phyloP scores from a whole-genome alignment of 2,329 filamentous ascomycete species.

The Mycocentrospora acerina region DNA sequence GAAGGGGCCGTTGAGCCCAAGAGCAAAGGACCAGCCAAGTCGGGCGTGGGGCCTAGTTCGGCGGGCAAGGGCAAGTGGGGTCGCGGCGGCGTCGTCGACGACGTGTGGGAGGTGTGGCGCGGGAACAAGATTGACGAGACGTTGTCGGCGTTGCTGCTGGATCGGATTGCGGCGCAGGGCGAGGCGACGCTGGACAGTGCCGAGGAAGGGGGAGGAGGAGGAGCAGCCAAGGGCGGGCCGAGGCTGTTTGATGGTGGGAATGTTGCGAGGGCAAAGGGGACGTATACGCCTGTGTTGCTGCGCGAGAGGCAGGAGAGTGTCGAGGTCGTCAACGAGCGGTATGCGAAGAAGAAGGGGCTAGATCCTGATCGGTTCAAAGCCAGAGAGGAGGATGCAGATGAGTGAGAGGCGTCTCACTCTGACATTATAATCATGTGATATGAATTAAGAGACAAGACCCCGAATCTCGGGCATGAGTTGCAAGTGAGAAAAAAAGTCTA shows the following conservation, averaged over 20 bases:
- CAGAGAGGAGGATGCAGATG: conserved; percentile 33
- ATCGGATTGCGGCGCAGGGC: conserved; percentile 55
- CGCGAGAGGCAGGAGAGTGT: conserved; percentile 59
- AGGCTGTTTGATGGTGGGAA: conserved; percentile 63
- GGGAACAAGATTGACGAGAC: conserved; percentile 87
- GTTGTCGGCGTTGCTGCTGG: conserved; percentile 72
- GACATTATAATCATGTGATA: too few relatives aligned
- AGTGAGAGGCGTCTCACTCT: conserved; percentile 11
- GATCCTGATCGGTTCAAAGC: conserved; percentile 16
- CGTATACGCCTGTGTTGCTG: conserved; percentile 59
- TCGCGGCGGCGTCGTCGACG: conserved; percentile 43
- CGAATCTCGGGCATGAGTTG: too few relatives aligned
- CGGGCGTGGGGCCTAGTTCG: conserved; percentile 7
- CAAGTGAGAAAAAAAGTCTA: too few relatives aligned
- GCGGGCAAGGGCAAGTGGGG: conserved; percentile 38
- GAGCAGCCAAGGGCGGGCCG: conserved; percentile 42
- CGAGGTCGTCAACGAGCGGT: conserved; percentile 64
- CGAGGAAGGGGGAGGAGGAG: conserved; percentile 13
- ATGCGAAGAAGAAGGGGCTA: conserved; percentile 54
- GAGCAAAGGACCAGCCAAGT: conserved; percentile 15
- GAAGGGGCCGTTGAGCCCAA: conserved; percentile 55
- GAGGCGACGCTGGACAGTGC: conserved; percentile 21
- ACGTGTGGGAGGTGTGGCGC: conserved; percentile 82
- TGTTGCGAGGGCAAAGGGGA: conserved; percentile 55
- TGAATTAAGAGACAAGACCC: too few relatives aligned